Conservation (phyloP, 352 stramenopile genomes). For the Globisporangium alternatum region DNA sequence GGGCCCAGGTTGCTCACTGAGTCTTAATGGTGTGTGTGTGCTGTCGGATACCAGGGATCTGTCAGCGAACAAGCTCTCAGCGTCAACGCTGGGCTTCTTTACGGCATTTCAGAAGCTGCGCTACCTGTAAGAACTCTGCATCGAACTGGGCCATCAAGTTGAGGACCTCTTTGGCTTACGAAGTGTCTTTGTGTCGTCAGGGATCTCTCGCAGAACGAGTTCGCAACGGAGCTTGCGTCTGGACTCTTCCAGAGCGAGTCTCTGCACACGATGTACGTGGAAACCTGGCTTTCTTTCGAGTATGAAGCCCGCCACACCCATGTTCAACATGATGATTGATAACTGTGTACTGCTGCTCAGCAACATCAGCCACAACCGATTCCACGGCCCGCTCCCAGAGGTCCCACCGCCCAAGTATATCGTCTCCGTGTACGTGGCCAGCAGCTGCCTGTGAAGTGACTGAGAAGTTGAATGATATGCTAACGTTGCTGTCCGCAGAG, state of each 20-base stretch:
- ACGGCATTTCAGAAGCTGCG: constrained; percentile 35
- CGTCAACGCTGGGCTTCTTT: constrained; percentile 31
- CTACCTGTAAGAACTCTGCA: constrained; percentile 22
- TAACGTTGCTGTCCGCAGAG: constrained; percentile 23
- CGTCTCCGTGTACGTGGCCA: constrained; percentile 32
- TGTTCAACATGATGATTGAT: too few relatives aligned
- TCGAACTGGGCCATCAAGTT: neutral
- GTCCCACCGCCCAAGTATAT: constrained; percentile 36
- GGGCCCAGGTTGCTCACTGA: neutral
- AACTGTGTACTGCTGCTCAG: constrained; percentile 15
- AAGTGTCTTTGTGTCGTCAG: neutral
- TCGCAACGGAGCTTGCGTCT: constrained; percentile 30
- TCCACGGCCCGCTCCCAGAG: constrained; percentile 33
- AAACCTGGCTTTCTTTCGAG: neutral
- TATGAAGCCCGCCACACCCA: neutral
- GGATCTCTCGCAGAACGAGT: constrained; percentile 46
- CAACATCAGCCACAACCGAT: constrained; percentile 51
- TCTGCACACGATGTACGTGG: constrained; percentile 47
- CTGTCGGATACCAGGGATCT: constrained; percentile 26
- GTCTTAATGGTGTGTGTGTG: neutral
- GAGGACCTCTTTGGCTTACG: neutral
- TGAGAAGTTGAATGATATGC: neutral
- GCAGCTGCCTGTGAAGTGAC: neutral
- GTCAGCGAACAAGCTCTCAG: constrained; percentile 33
- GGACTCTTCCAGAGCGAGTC: constrained; percentile 45